A percentile compares a stretch with the other conserved stretches of the same genome.
Conservation (phyloP, 306 rosid species). For the Cicer bijugum region DNA sequence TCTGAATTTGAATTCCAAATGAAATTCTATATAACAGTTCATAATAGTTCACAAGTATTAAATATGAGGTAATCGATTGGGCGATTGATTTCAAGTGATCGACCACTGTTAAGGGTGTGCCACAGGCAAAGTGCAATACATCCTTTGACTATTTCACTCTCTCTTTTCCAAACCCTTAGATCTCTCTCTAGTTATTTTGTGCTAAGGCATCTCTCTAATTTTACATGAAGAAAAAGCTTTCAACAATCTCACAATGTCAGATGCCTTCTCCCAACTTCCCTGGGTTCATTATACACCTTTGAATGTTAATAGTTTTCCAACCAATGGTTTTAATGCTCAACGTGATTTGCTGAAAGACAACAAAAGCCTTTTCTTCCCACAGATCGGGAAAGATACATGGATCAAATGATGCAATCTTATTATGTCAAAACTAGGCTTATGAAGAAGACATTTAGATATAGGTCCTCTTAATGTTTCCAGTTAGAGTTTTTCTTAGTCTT, state of each 20-base stretch:
- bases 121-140: too few species aligned
- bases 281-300: neutral
- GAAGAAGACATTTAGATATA: neutral
- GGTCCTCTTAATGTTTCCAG: neutral
- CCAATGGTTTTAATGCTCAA: neutral
- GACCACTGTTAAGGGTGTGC: neutral
- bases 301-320: neutral
- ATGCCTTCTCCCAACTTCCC: neutral
- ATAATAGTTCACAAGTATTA: too few species aligned
- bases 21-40: too few species aligned
- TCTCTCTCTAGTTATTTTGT: neutral
- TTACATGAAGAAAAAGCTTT: neutral
- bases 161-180: too few species aligned
- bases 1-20: too few species aligned
- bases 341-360: neutral
- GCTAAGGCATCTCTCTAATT: neutral
- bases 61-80: neutral
- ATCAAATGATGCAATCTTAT: neutral
- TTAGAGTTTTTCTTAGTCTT: conserved; percentile 1
- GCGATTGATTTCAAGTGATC: neutral
- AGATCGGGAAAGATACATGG: neutral
- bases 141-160: too few species aligned
- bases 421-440: neutral
- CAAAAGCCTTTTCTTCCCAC: neutral
- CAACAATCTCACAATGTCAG: neutral